A percentile compares a stretch with the other conserved stretches of the same genome.
phyloP scores from a whole-genome alignment of 2,329 filamentous ascomycete species.

The Stemphylium beticola region DNA sequence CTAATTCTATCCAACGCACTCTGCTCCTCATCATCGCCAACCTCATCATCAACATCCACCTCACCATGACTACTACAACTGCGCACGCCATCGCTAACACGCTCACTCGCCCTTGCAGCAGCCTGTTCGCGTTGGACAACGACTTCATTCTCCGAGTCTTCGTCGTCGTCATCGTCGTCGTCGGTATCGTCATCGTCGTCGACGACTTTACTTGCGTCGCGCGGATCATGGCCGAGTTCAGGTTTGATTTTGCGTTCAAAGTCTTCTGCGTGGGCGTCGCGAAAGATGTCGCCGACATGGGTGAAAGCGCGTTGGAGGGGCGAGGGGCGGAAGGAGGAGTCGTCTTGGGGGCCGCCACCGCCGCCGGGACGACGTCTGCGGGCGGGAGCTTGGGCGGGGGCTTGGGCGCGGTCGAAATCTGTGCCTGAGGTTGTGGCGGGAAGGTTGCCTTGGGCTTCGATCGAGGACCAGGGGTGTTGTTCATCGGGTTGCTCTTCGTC shows the following conservation, averaged over 20 bases:
- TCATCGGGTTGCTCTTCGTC: constrained; percentile 43
- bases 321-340: constrained; percentile 30
- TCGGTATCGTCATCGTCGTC: constrained; percentile 32
- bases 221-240: constrained; percentile 46
- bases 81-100: background rate
- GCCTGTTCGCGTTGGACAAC: background rate
- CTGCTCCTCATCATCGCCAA: constrained; percentile 16
- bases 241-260: constrained; percentile 79
- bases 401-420: constrained; percentile 22
- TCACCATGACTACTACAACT: constrained; percentile 1
- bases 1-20: constrained; percentile 21
- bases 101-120: background rate
- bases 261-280: constrained; percentile 85
- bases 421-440: constrained; percentile 19
- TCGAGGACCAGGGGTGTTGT: constrained; percentile 4
- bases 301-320: constrained; percentile 53
- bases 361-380: constrained; percentile 21
- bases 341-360: constrained; percentile 26
- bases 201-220: constrained; percentile 40
- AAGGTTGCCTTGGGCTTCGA: constrained; percentile 18
- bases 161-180: constrained; percentile 21
- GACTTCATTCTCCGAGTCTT: background rate
- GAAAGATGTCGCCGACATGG: constrained; percentile 72
- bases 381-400: constrained; percentile 6
- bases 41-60: background rate